A percentile compares a stretch with the other conserved stretches of the same genome.
These are phyloP conservation scores for Gilbertella persicaria DNA, from an alignment of 371 early-diverging fungal genomes.

Conservation along the genomic window DNA sequence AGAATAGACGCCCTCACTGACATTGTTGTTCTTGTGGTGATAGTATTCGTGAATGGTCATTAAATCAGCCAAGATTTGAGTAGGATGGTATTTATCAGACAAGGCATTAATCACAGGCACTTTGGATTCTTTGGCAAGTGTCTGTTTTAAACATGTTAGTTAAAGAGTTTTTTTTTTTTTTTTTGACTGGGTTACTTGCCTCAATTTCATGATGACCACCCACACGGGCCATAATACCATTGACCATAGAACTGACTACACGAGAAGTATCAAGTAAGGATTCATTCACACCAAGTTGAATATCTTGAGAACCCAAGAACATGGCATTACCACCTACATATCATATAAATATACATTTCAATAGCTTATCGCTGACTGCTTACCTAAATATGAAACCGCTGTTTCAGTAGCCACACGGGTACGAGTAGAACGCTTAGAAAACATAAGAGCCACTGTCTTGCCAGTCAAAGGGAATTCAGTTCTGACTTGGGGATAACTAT, in stretches of 20 bases:
- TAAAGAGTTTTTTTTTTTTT: constrained; percentile 1
- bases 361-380: background rate
- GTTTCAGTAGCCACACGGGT: constrained; percentile 95
- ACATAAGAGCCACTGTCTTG: constrained; percentile 83
- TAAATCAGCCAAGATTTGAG: constrained; percentile 94
- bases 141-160: constrained; percentile 33
- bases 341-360: constrained; percentile 3
- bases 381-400: constrained; percentile 83
- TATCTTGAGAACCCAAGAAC: constrained; percentile 92
- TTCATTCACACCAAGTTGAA: constrained; percentile 94
- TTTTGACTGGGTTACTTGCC: constrained; percentile 36
- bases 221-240: constrained; percentile 92
- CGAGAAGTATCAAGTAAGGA: constrained; percentile 84
- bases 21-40: constrained; percentile 32
- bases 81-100: constrained; percentile 91
- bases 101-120: constrained; percentile 96
- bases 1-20: constrained; percentile 38
- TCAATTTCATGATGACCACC: constrained; percentile 87
- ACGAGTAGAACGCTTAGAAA: constrained; percentile 93
- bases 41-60: constrained; percentile 88
- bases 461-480: constrained; percentile 67
- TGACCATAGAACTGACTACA: constrained; percentile 93
- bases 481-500: constrained; percentile 30
- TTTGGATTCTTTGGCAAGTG: constrained; percentile 79
- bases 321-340: constrained; percentile 86